Evolutionary conservation across 306 rosid species (phyloP).

Genomic region (Dryas alaskensis): DNA sequence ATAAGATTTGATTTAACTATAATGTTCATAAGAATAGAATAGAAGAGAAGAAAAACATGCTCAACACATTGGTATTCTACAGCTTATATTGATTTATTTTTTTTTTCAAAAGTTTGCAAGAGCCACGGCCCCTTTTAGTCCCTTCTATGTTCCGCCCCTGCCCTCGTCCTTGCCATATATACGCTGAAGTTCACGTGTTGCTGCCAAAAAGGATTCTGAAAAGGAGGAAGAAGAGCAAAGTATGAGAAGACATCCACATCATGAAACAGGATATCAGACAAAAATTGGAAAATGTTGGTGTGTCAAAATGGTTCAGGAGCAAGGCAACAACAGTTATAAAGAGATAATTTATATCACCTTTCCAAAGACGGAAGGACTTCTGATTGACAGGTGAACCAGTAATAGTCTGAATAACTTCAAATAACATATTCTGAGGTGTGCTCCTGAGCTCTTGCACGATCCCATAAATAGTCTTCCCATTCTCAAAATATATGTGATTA

Average conservation of each 20-base stretch:
- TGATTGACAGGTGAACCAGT: slow-evolving; percentile 76
- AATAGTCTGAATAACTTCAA: slow-evolving; percentile 70
- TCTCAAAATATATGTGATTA: slow-evolving; percentile 79
- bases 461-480: slow-evolving; percentile 80
- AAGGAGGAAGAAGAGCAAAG: slow-evolving; percentile 12
- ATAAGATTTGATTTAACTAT: no score
- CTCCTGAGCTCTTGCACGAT: slow-evolving; percentile 79
- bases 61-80: no score
- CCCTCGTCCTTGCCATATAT: slow-evolving; percentile 60
- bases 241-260: slow-evolving; percentile 18
- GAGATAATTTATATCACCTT: slow-evolving; percentile 40
- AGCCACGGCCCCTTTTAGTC: no score
- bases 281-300: neutral
- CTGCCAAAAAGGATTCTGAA: slow-evolving; percentile 68
- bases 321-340: slow-evolving; percentile 2
- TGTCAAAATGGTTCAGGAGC: neutral
- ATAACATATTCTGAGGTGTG: slow-evolving; percentile 66
- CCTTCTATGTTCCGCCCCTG: neutral
- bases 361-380: slow-evolving; percentile 69
- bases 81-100: no score
- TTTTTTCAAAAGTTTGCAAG: no score
- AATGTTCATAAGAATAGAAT: no score
- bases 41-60: no score
- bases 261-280: slow-evolving; percentile 8
- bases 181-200: slow-evolving; percentile 65